phyloP scores from a whole-genome alignment of 2,329 filamentous ascomycete genomes.

The Microdochium trichocladiopsis region DNA sequence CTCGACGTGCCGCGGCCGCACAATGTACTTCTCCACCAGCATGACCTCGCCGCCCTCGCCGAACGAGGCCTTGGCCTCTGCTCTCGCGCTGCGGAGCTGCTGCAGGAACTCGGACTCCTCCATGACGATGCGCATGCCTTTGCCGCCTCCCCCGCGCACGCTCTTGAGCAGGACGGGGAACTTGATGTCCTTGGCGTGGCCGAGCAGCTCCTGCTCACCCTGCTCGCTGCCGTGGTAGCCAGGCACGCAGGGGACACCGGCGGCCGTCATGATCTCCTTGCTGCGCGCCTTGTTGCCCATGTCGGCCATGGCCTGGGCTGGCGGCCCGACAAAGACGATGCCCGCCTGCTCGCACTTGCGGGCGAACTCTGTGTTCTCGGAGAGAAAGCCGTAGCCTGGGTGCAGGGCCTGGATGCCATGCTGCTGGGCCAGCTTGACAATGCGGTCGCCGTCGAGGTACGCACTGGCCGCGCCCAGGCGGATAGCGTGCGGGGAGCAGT shows the following conservation, averaged over 20 bases:
- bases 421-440: slow-evolving; percentile 80
- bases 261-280: slow-evolving; percentile 93
- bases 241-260: slow-evolving; percentile 93
- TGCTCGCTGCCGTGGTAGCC: slow-evolving; percentile 91
- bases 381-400: slow-evolving; percentile 92
- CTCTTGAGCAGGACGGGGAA: slow-evolving; percentile 75
- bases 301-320: slow-evolving; percentile 69
- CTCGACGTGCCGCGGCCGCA: slow-evolving; percentile 76
- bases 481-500: slow-evolving; percentile 75
- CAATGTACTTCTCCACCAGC: slow-evolving; percentile 78
- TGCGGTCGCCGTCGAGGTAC: slow-evolving; percentile 89
- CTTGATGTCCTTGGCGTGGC: slow-evolving; percentile 63
- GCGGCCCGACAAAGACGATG: slow-evolving; percentile 89
- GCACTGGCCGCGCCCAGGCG: slow-evolving; percentile 77
- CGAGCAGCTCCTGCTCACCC: slow-evolving; percentile 50
- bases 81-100: slow-evolving; percentile 66
- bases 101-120: slow-evolving; percentile 60
- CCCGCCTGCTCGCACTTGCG: slow-evolving; percentile 83
- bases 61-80: slow-evolving; percentile 71
- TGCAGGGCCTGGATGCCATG: slow-evolving; percentile 88
- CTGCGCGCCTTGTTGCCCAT: slow-evolving; percentile 62
- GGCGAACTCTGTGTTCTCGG: slow-evolving; percentile 89
- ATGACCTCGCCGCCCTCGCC: slow-evolving; percentile 74
- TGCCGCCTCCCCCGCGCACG: slow-evolving; percentile 73
- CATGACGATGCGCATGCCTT: slow-evolving; percentile 74